Percentiles rank a stretch among this genome's conserved stretches.
Evolutionary conservation across 1,139 yeast genomes (phyloP).

Genomic region (Suhomyces bribrorum): DNA sequence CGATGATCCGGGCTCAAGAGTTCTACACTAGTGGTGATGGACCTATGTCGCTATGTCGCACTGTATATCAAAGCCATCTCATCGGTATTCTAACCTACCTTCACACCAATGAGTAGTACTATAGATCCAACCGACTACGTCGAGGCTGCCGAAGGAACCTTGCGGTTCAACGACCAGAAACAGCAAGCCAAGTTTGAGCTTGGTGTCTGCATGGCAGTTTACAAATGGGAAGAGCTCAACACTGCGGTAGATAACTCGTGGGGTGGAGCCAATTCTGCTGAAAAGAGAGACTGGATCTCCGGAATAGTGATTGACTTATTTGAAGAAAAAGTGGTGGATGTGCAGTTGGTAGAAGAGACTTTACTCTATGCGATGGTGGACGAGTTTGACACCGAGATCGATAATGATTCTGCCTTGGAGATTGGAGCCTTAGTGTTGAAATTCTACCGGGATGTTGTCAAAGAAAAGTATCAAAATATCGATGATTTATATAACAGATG

Average conservation of each 20-base stretch:
- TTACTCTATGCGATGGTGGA: constrained; percentile 88
- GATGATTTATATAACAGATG: constrained; percentile 63
- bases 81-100: neutral
- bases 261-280: constrained; percentile 94
- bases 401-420: constrained; percentile 82
- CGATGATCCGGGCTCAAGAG: too few relatives aligned
- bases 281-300: constrained; percentile 57
- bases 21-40: too few relatives aligned
- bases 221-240: constrained; percentile 84
- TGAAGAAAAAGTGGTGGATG: constrained; percentile 64
- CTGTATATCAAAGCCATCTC: neutral
- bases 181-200: constrained; percentile 85
- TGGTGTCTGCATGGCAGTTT: constrained; percentile 88
- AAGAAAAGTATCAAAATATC: constrained; percentile 52
- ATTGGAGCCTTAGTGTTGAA: constrained; percentile 68
- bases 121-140: constrained; percentile 51
- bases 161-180: constrained; percentile 59
- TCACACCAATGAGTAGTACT: constrained; percentile 21
- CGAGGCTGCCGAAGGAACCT: constrained; percentile 42
- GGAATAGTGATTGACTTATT: constrained; percentile 51
- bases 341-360: constrained; percentile 80
- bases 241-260: constrained; percentile 94
- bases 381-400: constrained; percentile 86
- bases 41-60: too few relatives aligned
- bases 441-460: constrained; percentile 63